phyloP scores from a whole-genome alignment of 2,329 filamentous ascomycete species.

The Colletotrichum lindemuthianum region DNA sequence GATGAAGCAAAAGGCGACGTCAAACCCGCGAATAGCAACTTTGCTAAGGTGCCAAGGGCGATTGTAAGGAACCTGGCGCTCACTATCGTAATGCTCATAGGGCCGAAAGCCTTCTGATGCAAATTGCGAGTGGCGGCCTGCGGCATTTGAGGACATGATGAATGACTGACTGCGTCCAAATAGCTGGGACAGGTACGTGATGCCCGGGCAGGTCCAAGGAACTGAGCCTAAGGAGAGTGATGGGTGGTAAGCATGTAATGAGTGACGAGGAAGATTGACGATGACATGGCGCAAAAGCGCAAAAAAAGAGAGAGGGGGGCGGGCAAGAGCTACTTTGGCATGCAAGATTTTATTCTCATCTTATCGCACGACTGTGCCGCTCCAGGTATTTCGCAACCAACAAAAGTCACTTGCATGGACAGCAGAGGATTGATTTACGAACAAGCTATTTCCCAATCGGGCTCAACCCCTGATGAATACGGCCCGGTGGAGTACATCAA shows the following conservation, averaged over 20 bases:
- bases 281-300: neutral
- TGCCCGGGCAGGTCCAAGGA: neutral
- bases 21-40: conserved; percentile 42
- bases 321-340: neutral
- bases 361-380: conserved; percentile 27
- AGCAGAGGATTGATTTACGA: conserved; percentile 5
- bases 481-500: conserved; percentile 7
- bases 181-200: too few relatives aligned
- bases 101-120: conserved; percentile 24
- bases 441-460: neutral
- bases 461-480: neutral
- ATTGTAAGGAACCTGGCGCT: conserved; percentile 23
- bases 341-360: conserved; percentile 22
- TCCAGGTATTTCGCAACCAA: conserved; percentile 9
- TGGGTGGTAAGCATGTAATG: neutral
- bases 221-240: neutral
- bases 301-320: conserved; percentile 6
- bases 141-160: conserved; percentile 1
- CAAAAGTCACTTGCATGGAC: neutral
- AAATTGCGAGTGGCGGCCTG: conserved; percentile 7
- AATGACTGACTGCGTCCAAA: neutral
- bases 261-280: neutral
- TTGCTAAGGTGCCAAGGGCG: conserved; percentile 44
- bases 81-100: conserved; percentile 10
- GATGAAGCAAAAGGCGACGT: conserved; percentile 41